Percentiles rank a stretch among this genome's conserved stretches.
These are phyloP conservation scores for Candida dubliniensis DNA, from an alignment of 1,139 yeast species.

Conservation along the genomic window DNA sequence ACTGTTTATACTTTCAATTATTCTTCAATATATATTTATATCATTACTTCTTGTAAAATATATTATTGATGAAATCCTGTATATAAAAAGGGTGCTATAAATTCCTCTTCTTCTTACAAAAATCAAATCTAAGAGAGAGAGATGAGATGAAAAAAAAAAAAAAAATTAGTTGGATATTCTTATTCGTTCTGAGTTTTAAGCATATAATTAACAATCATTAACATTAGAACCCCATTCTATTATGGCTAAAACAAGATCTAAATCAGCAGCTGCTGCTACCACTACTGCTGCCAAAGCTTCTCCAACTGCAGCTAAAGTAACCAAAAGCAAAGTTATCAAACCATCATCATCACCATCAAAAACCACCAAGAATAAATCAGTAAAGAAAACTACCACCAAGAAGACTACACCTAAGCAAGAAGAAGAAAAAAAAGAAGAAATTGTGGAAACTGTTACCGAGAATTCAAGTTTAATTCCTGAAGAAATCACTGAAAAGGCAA, in stretches of 20 bases:
- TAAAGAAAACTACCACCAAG: constrained; percentile 8
- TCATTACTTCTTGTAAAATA: too few species aligned
- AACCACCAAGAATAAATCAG: constrained; percentile 5
- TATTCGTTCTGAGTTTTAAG: too few species aligned
- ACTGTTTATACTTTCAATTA: too few species aligned
- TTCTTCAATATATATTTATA: too few species aligned
- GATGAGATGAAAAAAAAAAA: constrained; percentile 6
- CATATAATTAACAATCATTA: too few species aligned
- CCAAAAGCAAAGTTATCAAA: constrained; percentile 3
- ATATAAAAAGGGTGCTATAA: not conserved
- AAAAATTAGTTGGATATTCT: not conserved
- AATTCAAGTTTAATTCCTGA: constrained; percentile 17
- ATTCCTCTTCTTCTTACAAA: too few species aligned
- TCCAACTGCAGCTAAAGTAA: constrained; percentile 9
- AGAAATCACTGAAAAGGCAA: constrained; percentile 42
- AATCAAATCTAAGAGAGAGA: constrained; percentile 1
- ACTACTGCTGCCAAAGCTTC: constrained; percentile 18
- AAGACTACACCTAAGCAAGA: not conserved
- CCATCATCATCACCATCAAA: constrained; percentile 8
- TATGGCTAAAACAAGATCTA: constrained; percentile 37
- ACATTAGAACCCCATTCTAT: not conserved
- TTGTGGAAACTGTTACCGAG: constrained; percentile 1
- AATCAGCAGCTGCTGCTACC: constrained; percentile 19
- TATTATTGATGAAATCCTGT: too few species aligned
- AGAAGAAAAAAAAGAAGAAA: constrained; percentile 2